Evolutionary conservation across 176 grass and related monocot genomes (phyloP).

Genomic region (Carex myosuroides): DNA sequence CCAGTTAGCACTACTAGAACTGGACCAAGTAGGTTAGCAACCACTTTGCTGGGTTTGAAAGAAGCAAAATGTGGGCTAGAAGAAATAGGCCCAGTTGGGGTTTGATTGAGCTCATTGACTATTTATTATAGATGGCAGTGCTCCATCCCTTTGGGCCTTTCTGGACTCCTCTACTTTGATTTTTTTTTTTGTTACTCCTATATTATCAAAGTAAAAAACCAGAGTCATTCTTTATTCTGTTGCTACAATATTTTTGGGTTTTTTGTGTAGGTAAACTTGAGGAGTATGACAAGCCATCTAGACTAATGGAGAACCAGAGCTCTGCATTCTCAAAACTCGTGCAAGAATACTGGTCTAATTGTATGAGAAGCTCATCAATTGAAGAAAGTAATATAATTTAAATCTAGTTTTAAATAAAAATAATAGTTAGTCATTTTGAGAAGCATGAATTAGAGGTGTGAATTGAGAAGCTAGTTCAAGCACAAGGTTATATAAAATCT

Average conservation of each 20-base stretch:
- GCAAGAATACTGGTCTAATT: slow-evolving; percentile 89
- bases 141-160: neutral
- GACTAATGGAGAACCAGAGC: slow-evolving; percentile 57
- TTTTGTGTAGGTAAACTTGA: slow-evolving; percentile 51
- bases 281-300: slow-evolving; percentile 83
- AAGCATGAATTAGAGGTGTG: too few species aligned
- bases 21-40: neutral
- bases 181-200: too few species aligned
- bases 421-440: neutral
- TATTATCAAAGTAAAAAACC: too few species aligned
- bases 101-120: neutral
- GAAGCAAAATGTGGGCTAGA: neutral
- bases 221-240: too few species aligned
- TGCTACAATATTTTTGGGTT: neutral
- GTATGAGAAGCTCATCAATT: slow-evolving; percentile 38
- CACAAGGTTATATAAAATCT: neutral
- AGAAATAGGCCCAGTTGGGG: neutral
- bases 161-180: neutral
- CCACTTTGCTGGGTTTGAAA: neutral
- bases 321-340: slow-evolving; percentile 91
- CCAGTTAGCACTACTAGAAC: too few species aligned
- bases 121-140: neutral
- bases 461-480: neutral
- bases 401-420: slow-evolving; percentile 2
- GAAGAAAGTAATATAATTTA: neutral